Evolutionary conservation across 148 eudicot genomes (phyloP), one percentile per base, ranked within the genome.

Genomic region (Pouteria glomerata): DNA sequence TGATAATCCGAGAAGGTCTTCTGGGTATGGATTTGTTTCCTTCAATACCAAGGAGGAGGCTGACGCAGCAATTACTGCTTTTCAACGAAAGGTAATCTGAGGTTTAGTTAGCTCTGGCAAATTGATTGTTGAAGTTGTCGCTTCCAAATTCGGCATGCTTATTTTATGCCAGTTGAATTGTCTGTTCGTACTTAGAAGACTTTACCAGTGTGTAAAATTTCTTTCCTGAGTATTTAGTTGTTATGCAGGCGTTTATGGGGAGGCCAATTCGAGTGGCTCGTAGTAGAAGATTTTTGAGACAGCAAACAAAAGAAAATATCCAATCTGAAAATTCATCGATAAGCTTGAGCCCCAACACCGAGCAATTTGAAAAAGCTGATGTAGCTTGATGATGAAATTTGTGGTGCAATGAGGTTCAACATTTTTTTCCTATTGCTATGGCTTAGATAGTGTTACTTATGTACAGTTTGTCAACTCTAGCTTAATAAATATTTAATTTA

Each of bases 1-100:
- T 5, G 89, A 86, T 0, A 85, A 78, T 68, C 97, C 92, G 0
- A 84, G 93, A 67, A 82, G 76, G 66, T 79, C 98, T 5, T 76
- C 92, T 53, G 98, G 98, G 8, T 91, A 95, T 83, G 98, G 98
- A 67, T 95, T 91, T 80, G 90, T 91, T 68, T 88, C 97, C 39
- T 91, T 95, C 71, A 79, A 85, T 72, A 82, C 89, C 13, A 85
- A 88, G 83, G 79, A 72, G 57, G 98, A 95, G 73, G 91, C 96
- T 14, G 97, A 91, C 39, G 90, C 89, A 27, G 98, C 87, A 34
- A 88, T 95, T 56, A 62, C 71, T 19, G 69, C 70, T 65, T 95
- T 86, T 70, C 82, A 89, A 47, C 92, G 88, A 45, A 91, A 95
- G 97, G 97, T 94, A 91, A 74, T 58, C 7, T 61, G 47, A 14